These are phyloP conservation scores for Malus fusca DNA, from an alignment of 306 rosid genomes.

Conservation along the genomic window DNA sequence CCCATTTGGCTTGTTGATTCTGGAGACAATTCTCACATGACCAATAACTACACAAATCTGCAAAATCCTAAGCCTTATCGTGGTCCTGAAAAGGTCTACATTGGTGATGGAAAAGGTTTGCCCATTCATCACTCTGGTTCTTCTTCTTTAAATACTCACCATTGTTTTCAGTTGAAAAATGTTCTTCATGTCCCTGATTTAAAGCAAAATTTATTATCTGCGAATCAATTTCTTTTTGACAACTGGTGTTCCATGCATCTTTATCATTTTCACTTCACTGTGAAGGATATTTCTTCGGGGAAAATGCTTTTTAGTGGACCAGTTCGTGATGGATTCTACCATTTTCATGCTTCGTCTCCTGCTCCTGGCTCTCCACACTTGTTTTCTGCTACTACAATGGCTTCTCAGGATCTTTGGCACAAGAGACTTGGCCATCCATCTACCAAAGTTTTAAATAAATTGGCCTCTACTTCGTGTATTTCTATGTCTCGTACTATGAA, in stretches of 20 bases:
- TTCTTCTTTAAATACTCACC: background rate
- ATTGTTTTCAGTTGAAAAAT: too few relatives aligned
- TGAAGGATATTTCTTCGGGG: too few relatives aligned
- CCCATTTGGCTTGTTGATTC: background rate
- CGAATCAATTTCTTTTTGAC: background rate
- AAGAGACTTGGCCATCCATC: background rate
- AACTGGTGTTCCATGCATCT: background rate
- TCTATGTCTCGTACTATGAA: too few relatives aligned
- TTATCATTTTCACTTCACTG: too few relatives aligned
- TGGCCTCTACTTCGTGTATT: background rate
- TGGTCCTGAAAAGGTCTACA: background rate
- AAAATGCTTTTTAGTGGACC: too few relatives aligned
- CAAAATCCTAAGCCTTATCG: background rate
- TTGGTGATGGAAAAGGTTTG: background rate
- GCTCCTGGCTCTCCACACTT: rapidly evolving
- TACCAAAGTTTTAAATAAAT: too few relatives aligned
- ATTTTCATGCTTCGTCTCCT: rapidly evolving
- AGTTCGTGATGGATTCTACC: background rate
- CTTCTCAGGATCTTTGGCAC: background rate
- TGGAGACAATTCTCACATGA: background rate
- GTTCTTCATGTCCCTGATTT: background rate
- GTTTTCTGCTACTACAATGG: background rate
- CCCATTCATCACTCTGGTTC: background rate
- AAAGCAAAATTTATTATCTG: background rate
- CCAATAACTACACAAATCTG: rapidly evolving